A percentile compares a stretch with the other conserved stretches of the same genome.
phyloP scores from a whole-genome alignment of 768 basidiomycete genomes.

The Mycena metata region DNA sequence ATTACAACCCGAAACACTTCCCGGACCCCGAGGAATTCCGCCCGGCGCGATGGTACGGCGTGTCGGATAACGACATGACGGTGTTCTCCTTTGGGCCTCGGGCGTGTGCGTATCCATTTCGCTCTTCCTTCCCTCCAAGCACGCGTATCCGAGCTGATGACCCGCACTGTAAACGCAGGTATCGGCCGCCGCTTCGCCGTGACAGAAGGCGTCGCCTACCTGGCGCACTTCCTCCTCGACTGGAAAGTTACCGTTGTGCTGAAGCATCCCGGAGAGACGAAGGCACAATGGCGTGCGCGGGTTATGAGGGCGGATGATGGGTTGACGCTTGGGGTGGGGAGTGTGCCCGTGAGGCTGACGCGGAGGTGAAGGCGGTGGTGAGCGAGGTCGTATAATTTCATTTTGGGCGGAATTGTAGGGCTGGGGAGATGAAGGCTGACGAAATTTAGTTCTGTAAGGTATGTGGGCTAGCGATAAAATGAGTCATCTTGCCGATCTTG shows the following conservation, averaged over 20 bases:
- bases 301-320: neutral
- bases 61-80: constrained; percentile 8
- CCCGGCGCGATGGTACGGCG: constrained; percentile 55
- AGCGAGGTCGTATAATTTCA: too few relatives aligned
- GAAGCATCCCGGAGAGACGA: neutral
- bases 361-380: neutral
- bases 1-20: constrained; percentile 53
- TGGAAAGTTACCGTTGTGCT: neutral
- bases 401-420: too few relatives aligned
- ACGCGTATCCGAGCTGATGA: neutral
- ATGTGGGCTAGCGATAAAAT: too few relatives aligned
- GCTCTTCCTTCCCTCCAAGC: neutral
- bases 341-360: constrained; percentile 1
- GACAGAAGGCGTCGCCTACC: neutral
- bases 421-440: too few relatives aligned
- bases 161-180: neutral
- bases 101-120: neutral
- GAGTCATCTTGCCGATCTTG: too few relatives aligned
- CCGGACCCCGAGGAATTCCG: constrained; percentile 52
- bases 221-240: neutral
- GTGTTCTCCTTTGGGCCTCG: constrained; percentile 17
- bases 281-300: neutral
- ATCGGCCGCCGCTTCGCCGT: neutral
- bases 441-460: too few relatives aligned
- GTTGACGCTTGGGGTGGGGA: constrained; percentile 17